These are phyloP conservation scores for Plasmodium inui DNA, from an alignment of 169 alveolate genomes.

Conservation along the genomic window DNA sequence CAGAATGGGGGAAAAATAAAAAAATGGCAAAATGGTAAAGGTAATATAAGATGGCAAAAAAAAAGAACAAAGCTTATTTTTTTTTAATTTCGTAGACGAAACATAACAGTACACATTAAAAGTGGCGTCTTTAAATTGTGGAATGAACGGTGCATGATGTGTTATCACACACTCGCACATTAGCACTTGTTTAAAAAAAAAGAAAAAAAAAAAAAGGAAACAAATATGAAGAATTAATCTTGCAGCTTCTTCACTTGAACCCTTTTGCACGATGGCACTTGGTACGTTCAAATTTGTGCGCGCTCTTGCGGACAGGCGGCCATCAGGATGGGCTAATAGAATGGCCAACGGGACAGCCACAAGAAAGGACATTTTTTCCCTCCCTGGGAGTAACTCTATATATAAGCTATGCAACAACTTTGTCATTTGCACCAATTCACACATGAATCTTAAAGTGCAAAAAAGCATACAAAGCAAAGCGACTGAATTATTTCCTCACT, in stretches of 20 bases:
- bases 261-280: background rate
- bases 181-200: background rate
- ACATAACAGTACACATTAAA: background rate
- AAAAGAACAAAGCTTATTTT: background rate
- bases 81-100: slow-evolving; percentile 20
- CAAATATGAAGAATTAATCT: background rate
- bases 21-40: slow-evolving; percentile 1
- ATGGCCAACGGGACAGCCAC: background rate
- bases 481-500: background rate
- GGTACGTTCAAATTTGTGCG: background rate
- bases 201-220: background rate
- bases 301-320: background rate
- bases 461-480: background rate
- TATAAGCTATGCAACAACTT: background rate
- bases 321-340: background rate
- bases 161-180: background rate
- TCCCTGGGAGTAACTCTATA: background rate
- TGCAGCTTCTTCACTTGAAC: background rate
- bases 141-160: background rate
- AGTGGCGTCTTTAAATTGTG: slow-evolving; percentile 2
- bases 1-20: background rate
- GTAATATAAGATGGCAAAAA: background rate
- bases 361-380: background rate
- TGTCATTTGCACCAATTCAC: background rate
- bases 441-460: background rate